Evolutionary conservation across 371 early-diverging fungal genomes (phyloP), one percentile per base, ranked within the genome.

Genomic region (Homolaphlyctis polyrhiza): DNA sequence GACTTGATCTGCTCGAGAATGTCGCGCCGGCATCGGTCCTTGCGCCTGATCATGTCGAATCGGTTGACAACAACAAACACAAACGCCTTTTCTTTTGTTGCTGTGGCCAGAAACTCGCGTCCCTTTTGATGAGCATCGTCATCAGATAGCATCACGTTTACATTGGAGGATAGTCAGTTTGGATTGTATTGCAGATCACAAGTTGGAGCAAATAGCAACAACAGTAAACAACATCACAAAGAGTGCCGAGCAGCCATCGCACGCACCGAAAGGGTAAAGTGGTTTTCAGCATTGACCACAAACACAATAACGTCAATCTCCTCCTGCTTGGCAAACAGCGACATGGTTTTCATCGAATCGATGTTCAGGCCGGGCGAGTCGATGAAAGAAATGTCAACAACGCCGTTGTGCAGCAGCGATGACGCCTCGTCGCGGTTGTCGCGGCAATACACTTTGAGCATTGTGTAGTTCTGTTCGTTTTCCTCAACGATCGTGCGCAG

Each of bases 281-380:
- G 97, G 70, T 98, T 97, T 72, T 95, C 97, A 23, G 98, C 96
- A 70, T 93, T 93, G 51, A 98, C 96, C 18, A 96, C 94, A 86
- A 98, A 98, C 13, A 98, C 92, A 55, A 98, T 91, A 8, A 96
- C 97, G 70, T 98, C 98, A 70, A 98, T 98, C 71, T 96, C 96
- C 69, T 96, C 94, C 76, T 97, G 96, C 60, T 94, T 89, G 14
- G 97, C 91, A 86, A 97, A 95, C 2, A 97, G 82, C 57, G 93
- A 88, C 13, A 92, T 96, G 28, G 98, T 98, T 74, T 97, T 94
- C 69, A 94, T 82, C 30, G 93, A 91, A 71, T 98, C 97, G 34
- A 94, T 91, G 74, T 98, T 98, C 55, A 98, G 80, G n/a, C 98
- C 98, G 11, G 98, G 98, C 0, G 96, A 95, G 65, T 98, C 98